A percentile compares a stretch with the other conserved stretches of the same genome.
These are phyloP conservation scores for Cyberlindnera misumaiensis DNA, from an alignment of 805 yeast genomes.

Conservation along the genomic window DNA sequence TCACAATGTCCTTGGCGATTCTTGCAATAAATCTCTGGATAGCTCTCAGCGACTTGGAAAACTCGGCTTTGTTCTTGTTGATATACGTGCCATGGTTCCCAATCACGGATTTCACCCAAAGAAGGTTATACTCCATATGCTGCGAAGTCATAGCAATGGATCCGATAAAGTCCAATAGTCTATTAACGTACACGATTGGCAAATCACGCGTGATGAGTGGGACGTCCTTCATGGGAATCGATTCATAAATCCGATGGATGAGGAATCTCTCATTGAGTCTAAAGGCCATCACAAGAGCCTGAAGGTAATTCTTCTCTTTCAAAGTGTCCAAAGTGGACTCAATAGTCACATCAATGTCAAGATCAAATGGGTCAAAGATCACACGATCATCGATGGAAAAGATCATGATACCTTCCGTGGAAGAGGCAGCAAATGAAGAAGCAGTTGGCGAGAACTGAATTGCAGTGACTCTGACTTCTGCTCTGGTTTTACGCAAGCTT, in stretches of 20 bases:
- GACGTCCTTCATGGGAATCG: constrained; percentile 65
- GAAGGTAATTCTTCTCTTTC: constrained; percentile 49
- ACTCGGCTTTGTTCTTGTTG: constrained; percentile 51
- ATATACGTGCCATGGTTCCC: constrained; percentile 75
- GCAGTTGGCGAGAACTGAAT: constrained; percentile 87
- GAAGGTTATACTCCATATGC: constrained; percentile 76
- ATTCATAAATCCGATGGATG: constrained; percentile 66
- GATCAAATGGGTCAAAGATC: constrained; percentile 89
- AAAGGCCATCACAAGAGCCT: constrained; percentile 88
- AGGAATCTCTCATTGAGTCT: constrained; percentile 78
- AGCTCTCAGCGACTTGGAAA: constrained; percentile 57
- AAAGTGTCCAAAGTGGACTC: constrained; percentile 59
- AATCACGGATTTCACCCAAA: constrained; percentile 72
- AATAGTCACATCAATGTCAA: constrained; percentile 90
- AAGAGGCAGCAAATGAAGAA: constrained; percentile 85
- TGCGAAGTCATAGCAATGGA: constrained; percentile 59
- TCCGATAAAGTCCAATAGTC: constrained; percentile 64
- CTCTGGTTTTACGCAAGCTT: constrained; percentile 65
- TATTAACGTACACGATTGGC: constrained; percentile 70
- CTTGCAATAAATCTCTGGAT: constrained; percentile 71
- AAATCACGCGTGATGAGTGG: constrained; percentile 57
- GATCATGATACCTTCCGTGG: constrained; percentile 86
- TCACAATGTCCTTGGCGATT: constrained; percentile 66
- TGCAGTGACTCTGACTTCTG: constrained; percentile 76
- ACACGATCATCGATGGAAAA: constrained; percentile 71